Percentiles rank a stretch among this genome's conserved stretches.
phyloP scores from a whole-genome alignment of 805 yeast species.

The Torulaspora delbrueckii region DNA sequence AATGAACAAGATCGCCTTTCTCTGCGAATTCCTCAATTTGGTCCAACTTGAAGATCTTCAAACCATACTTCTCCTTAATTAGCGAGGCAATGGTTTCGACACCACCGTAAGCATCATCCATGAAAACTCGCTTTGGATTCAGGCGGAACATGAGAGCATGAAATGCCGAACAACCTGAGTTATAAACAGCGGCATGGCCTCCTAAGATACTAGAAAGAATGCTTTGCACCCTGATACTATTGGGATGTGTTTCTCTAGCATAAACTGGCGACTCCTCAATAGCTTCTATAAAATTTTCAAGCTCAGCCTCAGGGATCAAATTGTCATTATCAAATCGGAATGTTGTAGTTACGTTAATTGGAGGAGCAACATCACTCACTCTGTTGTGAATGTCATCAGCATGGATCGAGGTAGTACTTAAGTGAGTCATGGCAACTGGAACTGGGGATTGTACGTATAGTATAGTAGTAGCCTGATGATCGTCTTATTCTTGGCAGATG shows the following conservation, averaged over 20 bases:
- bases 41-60: conserved; percentile 46
- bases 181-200: conserved; percentile 63
- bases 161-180: conserved; percentile 79
- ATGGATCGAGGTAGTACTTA: conserved; percentile 60
- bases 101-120: conserved; percentile 85
- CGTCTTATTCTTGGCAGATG: no score
- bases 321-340: conserved; percentile 58
- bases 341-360: conserved; percentile 79
- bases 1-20: conserved; percentile 71
- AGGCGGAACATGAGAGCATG: conserved; percentile 63
- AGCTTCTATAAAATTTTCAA: conserved; percentile 29
- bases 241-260: conserved; percentile 74
- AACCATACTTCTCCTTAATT: conserved; percentile 54
- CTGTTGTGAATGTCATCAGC: conserved; percentile 58
- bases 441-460: no score
- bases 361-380: conserved; percentile 66
- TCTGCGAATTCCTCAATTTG: conserved; percentile 44
- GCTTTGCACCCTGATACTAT: conserved; percentile 60
- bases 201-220: conserved; percentile 56
- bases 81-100: conserved; percentile 65
- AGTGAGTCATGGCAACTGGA: conserved; percentile 37
- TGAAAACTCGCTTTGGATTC: conserved; percentile 71
- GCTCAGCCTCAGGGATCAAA: conserved; percentile 44
- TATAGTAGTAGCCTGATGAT: no score
- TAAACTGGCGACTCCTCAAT: conserved; percentile 46